Evolutionary conservation across 352 stramenopile genomes (phyloP).

Genomic region (Globisporangium orthogonon): DNA sequence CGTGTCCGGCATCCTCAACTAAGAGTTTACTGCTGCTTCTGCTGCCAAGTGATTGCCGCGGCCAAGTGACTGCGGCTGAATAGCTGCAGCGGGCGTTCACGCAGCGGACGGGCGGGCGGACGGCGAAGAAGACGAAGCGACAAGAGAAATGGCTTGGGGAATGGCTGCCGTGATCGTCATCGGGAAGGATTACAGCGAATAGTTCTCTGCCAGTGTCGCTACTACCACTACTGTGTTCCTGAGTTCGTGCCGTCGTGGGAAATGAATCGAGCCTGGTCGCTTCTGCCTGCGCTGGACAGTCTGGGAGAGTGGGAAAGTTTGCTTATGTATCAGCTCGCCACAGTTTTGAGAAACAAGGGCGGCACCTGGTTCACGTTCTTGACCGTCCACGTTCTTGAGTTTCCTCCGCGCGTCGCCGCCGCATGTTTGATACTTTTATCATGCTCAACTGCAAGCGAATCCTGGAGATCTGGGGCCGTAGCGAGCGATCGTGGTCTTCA

Average conservation of each 20-base stretch:
- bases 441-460: too few species aligned
- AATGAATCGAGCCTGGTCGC: neutral
- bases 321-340: too few species aligned
- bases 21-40: too few species aligned
- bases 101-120: too few species aligned
- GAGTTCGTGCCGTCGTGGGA: neutral
- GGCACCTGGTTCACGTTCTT: neutral
- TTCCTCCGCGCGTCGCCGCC: too few species aligned
- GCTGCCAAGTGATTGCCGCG: slow-evolving; percentile 5
- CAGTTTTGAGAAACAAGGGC: too few species aligned
- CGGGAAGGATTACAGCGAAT: neutral
- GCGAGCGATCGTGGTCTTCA: too few species aligned
- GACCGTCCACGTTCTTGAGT: too few species aligned
- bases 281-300: neutral
- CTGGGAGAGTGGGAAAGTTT: neutral
- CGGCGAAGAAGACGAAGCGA: neutral
- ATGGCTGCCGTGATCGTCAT: neutral
- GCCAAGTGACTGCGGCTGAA: too few species aligned
- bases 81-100: too few species aligned
- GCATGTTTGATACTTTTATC: too few species aligned
- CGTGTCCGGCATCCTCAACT: neutral
- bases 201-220: neutral
- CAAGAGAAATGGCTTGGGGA: slow-evolving; percentile 3
- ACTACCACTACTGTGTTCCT: neutral
- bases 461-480: too few species aligned